These are phyloP conservation scores for Tricharina praecox DNA, from an alignment of 495 filamentous ascomycete genomes.

Conservation along the genomic window DNA sequence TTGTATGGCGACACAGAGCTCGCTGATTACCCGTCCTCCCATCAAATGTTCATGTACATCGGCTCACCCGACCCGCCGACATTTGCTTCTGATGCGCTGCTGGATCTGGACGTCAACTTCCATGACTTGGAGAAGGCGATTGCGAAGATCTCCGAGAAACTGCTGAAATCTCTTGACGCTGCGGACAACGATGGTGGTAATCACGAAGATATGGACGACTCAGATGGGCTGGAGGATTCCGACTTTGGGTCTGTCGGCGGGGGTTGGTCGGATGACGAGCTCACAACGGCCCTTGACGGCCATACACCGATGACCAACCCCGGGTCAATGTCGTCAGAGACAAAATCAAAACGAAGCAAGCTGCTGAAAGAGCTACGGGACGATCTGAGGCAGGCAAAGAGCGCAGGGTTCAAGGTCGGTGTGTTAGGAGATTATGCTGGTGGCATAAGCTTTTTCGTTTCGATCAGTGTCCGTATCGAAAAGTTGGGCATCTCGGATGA, in stretches of 20 bases:
- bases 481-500: slow-evolving; percentile 64
- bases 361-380: slow-evolving; percentile 30
- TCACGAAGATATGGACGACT: slow-evolving; percentile 26
- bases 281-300: slow-evolving; percentile 9
- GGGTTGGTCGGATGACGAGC: slow-evolving; percentile 13
- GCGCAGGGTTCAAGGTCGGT: slow-evolving; percentile 62
- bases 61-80: slow-evolving; percentile 35
- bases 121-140: background rate
- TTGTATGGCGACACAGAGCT: slow-evolving; percentile 31
- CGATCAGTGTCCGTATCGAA: slow-evolving; percentile 46
- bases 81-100: slow-evolving; percentile 33
- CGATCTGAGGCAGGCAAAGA: slow-evolving; percentile 46
- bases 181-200: slow-evolving; percentile 23
- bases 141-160: background rate
- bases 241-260: slow-evolving; percentile 22
- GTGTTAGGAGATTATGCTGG: slow-evolving; percentile 32
- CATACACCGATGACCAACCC: slow-evolving; percentile 14
- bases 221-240: slow-evolving; percentile 25
- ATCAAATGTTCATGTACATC: slow-evolving; percentile 44
- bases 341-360: background rate
- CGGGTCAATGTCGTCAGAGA: background rate
- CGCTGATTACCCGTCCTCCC: slow-evolving; percentile 45
- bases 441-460: slow-evolving; percentile 37
- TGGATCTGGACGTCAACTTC: slow-evolving; percentile 20
- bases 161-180: background rate